Evolutionary conservation across 2,329 filamentous ascomycete genomes (phyloP), one percentile per base, ranked within the genome.

Genomic region (Trematosphaeria pertusa): DNA sequence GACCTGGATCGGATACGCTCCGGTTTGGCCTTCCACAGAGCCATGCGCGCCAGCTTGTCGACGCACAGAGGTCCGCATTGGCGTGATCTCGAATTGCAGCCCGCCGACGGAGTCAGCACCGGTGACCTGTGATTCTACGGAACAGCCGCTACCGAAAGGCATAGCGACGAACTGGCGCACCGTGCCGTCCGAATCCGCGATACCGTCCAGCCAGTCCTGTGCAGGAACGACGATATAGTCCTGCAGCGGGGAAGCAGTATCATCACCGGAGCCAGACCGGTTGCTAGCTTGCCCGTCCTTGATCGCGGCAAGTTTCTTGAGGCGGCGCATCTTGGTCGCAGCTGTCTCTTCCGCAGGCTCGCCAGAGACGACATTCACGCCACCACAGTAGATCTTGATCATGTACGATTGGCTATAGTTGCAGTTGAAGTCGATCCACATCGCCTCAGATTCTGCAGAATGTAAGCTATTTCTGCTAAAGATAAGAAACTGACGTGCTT

Each of bases 111-210:
- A 48, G 17, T 80, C 77, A 31, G 68, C 43, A 3, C 75, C 75
- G 0, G 73, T 78, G 4, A 78, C 52, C 52, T 81, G 78, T 2
- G 67, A 65, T 54, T 81, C 78, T 6, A 80, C 68, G 0, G 73
- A 72, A 42, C 77, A 76, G 1, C 75, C 75, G 11, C 59, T 62
- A 1, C 72, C 72, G 19, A 72, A 51, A 0, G 75, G 73, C 70
- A 77, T 76, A 1, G 77, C 76, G 2, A 80, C 74, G 47, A 81
- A 81, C 48, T 81, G 78, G 8, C 73, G 67, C 4, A 80, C 73
- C 1, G 59, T 57, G 1, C 74, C 73, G 20, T 70, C 50, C 0
- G 35, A 37, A 1, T 48, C 58, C 1, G 69, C 67, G 22, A 77
- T 70, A 1, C 75, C 76, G 56, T 79, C 74, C 1, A 80, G 59